Conservation (phyloP, 2,329 filamentous ascomycete genomes). For the Fusarium sp. region DNA sequence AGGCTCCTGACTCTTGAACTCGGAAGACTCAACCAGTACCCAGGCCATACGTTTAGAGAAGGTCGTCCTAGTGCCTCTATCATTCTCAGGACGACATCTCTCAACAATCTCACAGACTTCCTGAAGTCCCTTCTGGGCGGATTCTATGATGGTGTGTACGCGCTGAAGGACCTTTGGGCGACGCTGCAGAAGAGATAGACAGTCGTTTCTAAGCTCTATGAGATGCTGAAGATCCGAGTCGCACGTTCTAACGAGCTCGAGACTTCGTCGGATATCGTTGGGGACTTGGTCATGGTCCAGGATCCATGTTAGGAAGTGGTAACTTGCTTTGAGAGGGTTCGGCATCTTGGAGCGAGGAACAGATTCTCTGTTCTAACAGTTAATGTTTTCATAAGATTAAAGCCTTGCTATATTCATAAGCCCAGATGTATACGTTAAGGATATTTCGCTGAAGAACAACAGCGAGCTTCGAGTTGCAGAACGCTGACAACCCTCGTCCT, state of each 20-base stretch:
- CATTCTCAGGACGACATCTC: conserved; percentile 43
- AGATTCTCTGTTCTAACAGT: rapidly evolving
- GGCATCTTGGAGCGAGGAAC: conserved; percentile 7
- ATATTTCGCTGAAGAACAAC: neutral
- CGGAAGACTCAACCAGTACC: conserved; percentile 40
- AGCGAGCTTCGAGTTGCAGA: neutral
- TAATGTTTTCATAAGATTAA: neutral
- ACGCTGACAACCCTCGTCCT: neutral
- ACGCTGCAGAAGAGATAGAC: conserved; percentile 40
- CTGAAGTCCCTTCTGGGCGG: conserved; percentile 42
- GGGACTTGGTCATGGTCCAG: conserved; percentile 45
- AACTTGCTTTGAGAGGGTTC: conserved; percentile 27
- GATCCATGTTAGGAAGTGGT: conserved; percentile 24
- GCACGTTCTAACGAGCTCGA: conserved; percentile 50
- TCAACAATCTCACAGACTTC: conserved; percentile 48
- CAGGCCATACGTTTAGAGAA: conserved; percentile 42
- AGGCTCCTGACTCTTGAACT: conserved; percentile 45
- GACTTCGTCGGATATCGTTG: conserved; percentile 42
- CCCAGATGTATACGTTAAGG: neutral
- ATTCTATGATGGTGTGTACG: conserved; percentile 46
- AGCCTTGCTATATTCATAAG: neutral
- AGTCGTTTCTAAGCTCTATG: conserved; percentile 48
- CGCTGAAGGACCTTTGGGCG: conserved; percentile 44
- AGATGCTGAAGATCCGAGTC: conserved; percentile 49
- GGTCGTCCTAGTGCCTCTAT: conserved; percentile 27